These are phyloP conservation scores for Chrysopogon serrulatus DNA, from an alignment of 176 grass and related monocot genomes.

Conservation along the genomic window DNA sequence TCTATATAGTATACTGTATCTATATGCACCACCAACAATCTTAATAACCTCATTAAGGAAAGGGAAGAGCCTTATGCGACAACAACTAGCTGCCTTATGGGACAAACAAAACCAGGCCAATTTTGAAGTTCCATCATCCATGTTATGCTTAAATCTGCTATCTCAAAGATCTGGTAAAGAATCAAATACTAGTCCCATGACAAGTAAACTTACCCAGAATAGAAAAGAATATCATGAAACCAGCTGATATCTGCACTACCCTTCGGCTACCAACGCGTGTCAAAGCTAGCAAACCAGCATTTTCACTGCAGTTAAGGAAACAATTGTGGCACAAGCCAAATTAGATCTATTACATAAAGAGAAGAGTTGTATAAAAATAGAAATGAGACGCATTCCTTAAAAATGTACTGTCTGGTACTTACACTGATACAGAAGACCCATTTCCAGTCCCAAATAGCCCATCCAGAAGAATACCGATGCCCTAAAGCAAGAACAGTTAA, in stretches of 20 bases:
- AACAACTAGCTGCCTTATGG: not conserved
- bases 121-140: not conserved
- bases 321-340: not conserved
- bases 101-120: not conserved
- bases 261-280: slow-evolving; percentile 92
- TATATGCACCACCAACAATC: not conserved
- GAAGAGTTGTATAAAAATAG: not conserved
- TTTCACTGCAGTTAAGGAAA: slow-evolving; percentile 58
- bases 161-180: not conserved
- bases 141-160: not conserved
- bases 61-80: not conserved
- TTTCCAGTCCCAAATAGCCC: slow-evolving; percentile 95
- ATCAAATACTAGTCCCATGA: not conserved
- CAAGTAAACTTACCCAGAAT: slow-evolving; percentile 57
- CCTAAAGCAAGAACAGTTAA: slow-evolving; percentile 45
- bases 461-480: slow-evolving; percentile 93
- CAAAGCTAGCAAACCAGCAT: slow-evolving; percentile 91
- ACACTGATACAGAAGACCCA: slow-evolving; percentile 95
- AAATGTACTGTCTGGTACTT: slow-evolving; percentile 31
- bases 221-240: slow-evolving; percentile 99
- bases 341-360: not conserved
- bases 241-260: slow-evolving; percentile 97
- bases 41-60: not conserved
- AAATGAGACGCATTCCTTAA: not conserved
- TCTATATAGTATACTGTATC: not conserved